Evolutionary conservation across 2,329 filamentous ascomycete genomes (phyloP).

Genomic region (Dactylellina drechsleri): DNA sequence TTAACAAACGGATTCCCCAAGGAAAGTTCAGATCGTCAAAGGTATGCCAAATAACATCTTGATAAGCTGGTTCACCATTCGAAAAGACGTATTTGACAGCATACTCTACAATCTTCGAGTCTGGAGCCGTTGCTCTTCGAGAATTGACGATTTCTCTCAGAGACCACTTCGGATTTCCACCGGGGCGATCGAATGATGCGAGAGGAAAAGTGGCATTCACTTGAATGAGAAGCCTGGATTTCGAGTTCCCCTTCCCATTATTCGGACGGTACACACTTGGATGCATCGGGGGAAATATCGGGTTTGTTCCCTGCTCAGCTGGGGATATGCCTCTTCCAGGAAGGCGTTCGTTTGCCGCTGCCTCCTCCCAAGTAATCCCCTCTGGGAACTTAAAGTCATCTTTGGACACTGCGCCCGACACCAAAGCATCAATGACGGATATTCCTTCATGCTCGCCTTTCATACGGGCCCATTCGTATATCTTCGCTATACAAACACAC

Average conservation of each 20-base stretch:
- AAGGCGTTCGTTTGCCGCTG: not conserved
- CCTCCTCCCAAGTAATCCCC: not conserved
- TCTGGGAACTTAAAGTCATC: not conserved
- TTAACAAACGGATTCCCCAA: slow-evolving; percentile 39
- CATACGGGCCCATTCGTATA: slow-evolving; percentile 1
- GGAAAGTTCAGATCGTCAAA: slow-evolving; percentile 39
- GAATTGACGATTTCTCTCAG: slow-evolving; percentile 30
- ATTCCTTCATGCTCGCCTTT: not conserved
- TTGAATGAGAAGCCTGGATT: slow-evolving; percentile 1
- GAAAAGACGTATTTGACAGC: slow-evolving; percentile 15
- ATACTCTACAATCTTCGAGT: slow-evolving; percentile 25
- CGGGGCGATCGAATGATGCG: slow-evolving; percentile 19
- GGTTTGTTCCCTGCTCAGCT: not conserved
- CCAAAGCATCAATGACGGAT: not conserved
- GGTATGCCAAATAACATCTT: slow-evolving; percentile 17
- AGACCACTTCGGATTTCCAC: slow-evolving; percentile 39
- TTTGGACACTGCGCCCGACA: not conserved
- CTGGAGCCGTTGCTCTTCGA: not conserved
- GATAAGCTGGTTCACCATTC: not conserved
- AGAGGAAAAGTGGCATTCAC: slow-evolving; percentile 19
- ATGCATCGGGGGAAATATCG: slow-evolving; percentile 7
- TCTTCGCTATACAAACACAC: not conserved
- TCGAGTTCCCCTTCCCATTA: not conserved
- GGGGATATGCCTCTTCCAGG: not conserved
- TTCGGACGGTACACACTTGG: slow-evolving; percentile 12